Base-by-base conservation (phyloP, 371 early-diverging fungal species). In the Conidiobolus incongruus region DNA sequence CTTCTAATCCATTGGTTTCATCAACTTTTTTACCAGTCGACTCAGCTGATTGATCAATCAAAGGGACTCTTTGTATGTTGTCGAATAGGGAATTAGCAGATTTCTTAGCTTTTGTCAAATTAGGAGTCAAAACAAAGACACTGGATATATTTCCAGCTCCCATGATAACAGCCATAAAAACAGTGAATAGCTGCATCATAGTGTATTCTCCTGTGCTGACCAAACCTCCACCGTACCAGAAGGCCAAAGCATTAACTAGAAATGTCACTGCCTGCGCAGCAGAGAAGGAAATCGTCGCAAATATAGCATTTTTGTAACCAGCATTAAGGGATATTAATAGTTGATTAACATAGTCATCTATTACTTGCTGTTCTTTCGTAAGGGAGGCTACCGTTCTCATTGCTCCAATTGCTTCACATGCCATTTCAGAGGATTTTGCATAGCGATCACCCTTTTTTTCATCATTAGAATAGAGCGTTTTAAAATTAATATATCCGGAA, bases 21-120 rank as follows among this genome's bases (percentile, higher is more conserved):
- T 65, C 66, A 11, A 82, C 61, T 35, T 68, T 62, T 30, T 75
- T 74, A 36, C 66, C 53, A n/a, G 70, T 52, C 1, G 55, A 48
- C 7, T 36, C 50, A 5, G 49, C 57, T 13, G 47, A 46, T 15
- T 46, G 36, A 13, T 38, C 24, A 36, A 76, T 74, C 41, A 69
- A 77, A 1, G 68, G 57, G 33, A 88, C 76, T 26, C 62, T 62
- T 53, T 93, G 73, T 1, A 84, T 70, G 57, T 75, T 64, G 55
- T 78, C 77, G 52, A 90, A 87, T 31, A 92, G 56, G 12, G 69
- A 65, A 16, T 87, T 36, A 28, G 89, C 83, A 35, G 90, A 77
- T 43, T 75, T 60, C 53, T 81, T 76, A 32, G 89, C 94, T 23
- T 46, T 48, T 2, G 21, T 35, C 8, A 49, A 46, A 38, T 52